These are phyloP conservation scores for Talaromyces sp. DNA, from an alignment of 2,329 filamentous ascomycete species.

Conservation along the genomic window DNA sequence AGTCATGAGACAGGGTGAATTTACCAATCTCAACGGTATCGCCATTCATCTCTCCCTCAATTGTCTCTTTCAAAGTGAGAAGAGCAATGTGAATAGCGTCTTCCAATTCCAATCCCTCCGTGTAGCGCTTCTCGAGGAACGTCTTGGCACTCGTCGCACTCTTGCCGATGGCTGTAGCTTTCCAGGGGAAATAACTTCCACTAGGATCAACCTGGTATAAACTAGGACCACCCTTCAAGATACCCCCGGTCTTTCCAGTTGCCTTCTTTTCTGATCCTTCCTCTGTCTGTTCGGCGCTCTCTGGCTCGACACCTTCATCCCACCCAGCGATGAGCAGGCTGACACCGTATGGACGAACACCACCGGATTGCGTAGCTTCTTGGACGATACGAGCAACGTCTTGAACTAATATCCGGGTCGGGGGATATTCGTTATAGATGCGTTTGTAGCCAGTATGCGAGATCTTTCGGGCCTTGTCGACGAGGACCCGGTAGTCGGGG, in stretches of 20 bases:
- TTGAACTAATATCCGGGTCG: slow-evolving; percentile 96
- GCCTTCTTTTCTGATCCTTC: slow-evolving; percentile 59
- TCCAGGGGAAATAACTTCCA: slow-evolving; percentile 98
- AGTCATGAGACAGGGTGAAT: not conserved
- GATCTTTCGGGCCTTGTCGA: slow-evolving; percentile 96
- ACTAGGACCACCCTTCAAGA: slow-evolving; percentile 92
- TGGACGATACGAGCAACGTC: slow-evolving; percentile 98
- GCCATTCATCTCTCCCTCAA: slow-evolving; percentile 98
- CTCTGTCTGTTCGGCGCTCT: slow-evolving; percentile 60
- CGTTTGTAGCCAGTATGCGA: slow-evolving; percentile 98
- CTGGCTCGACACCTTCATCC: slow-evolving; percentile 93
- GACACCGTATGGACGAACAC: slow-evolving; percentile 94
- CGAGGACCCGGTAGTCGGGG: slow-evolving; percentile 93
- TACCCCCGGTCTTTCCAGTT: slow-evolving; percentile 85
- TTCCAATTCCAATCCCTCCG: slow-evolving; percentile 91
- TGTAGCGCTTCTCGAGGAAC: slow-evolving; percentile 98
- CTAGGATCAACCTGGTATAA: slow-evolving; percentile 99
- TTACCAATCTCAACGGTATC: slow-evolving; percentile 96
- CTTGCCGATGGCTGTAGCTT: slow-evolving; percentile 98
- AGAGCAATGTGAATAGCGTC: slow-evolving; percentile 98
- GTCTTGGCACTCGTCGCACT: slow-evolving; percentile 98
- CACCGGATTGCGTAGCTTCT: slow-evolving; percentile 95
- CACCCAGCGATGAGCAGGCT: slow-evolving; percentile 92
- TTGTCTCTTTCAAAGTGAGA: slow-evolving; percentile 96
- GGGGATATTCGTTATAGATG: slow-evolving; percentile 99